Conservation (phyloP, 306 rosid genomes). For the Hippophae gyantsensis region DNA sequence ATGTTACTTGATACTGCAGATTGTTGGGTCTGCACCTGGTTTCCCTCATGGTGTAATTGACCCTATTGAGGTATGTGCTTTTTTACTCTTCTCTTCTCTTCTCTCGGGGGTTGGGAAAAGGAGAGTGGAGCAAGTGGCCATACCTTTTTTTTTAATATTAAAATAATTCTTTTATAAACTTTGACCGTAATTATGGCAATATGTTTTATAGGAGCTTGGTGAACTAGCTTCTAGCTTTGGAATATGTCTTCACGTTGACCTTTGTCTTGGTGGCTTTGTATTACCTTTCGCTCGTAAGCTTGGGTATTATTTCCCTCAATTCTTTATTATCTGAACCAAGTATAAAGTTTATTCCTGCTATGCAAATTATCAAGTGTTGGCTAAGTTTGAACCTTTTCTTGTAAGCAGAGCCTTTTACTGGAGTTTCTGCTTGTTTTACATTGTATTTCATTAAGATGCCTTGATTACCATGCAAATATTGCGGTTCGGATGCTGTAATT, state of each 20-base stretch:
- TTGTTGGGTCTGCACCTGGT: constrained; percentile 98
- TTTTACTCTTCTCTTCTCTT: background rate
- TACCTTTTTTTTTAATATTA: constrained; percentile 17
- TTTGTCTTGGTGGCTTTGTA: constrained; percentile 94
- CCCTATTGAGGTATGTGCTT: constrained; percentile 65
- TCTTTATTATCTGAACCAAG: constrained; percentile 12
- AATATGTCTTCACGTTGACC: constrained; percentile 88
- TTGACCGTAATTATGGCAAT: constrained; percentile 15
- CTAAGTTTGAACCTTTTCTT: background rate
- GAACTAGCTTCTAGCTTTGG: constrained; percentile 66
- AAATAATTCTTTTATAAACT: constrained; percentile 3
- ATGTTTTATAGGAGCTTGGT: constrained; percentile 72
- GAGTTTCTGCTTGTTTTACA: no score
- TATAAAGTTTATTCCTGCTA: constrained; percentile 2
- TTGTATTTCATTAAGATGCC: no score
- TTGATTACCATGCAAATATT: background rate
- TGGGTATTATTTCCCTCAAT: constrained; percentile 50
- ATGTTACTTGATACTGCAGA: constrained; percentile 38
- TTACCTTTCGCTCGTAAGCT: constrained; percentile 86
- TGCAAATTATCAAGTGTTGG: background rate
- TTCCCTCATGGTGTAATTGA: constrained; percentile 95
- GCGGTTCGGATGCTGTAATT: background rate
- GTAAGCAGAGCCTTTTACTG: background rate
- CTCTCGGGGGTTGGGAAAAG: background rate
- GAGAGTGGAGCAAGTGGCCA: background rate